phyloP scores from a whole-genome alignment of 73 alveolate genomes.

The Durusdinium trenchii region DNA sequence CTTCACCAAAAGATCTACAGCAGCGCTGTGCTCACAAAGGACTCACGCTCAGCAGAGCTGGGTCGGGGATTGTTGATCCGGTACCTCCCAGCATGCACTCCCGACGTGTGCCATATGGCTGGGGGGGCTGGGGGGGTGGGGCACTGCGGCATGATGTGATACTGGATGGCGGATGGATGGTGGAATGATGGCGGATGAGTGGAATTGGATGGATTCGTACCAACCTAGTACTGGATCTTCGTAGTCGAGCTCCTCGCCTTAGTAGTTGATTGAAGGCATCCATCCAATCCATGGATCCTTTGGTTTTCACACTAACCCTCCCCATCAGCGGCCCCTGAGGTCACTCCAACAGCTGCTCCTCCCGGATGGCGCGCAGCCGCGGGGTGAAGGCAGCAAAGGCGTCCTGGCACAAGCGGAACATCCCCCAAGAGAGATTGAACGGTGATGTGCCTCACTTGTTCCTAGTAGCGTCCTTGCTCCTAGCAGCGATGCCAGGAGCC shows the following conservation, averaged over 20 bases:
- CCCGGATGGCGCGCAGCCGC: slow-evolving; percentile 72
- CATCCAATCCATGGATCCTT: neutral
- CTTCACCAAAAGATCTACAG: too few species aligned
- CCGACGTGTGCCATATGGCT: too few species aligned
- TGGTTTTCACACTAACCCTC: neutral
- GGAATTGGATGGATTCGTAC: too few species aligned
- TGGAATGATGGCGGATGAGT: too few species aligned
- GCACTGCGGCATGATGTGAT: too few species aligned
- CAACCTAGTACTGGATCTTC: slow-evolving; percentile 26
- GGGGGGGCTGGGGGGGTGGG: too few species aligned
- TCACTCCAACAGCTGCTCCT: slow-evolving; percentile 12
- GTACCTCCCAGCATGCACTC: slow-evolving; percentile 41
- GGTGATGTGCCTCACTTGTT: too few species aligned
- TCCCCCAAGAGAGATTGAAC: too few species aligned
- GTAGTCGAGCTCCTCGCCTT: neutral
- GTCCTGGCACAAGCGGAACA: slow-evolving; percentile 6
- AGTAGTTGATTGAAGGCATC: neutral
- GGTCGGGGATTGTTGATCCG: slow-evolving; percentile 40
- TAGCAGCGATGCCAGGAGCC: too few species aligned
- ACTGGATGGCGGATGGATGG: too few species aligned
- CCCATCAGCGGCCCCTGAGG: neutral
- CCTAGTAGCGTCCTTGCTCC: too few species aligned
- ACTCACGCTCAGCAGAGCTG: slow-evolving; percentile 9
- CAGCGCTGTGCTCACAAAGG: neutral
- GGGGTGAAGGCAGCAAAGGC: slow-evolving; percentile 68